These are phyloP conservation scores for Yarrowia sp. DNA, from an alignment of 805 yeast genomes.

Conservation along the genomic window DNA sequence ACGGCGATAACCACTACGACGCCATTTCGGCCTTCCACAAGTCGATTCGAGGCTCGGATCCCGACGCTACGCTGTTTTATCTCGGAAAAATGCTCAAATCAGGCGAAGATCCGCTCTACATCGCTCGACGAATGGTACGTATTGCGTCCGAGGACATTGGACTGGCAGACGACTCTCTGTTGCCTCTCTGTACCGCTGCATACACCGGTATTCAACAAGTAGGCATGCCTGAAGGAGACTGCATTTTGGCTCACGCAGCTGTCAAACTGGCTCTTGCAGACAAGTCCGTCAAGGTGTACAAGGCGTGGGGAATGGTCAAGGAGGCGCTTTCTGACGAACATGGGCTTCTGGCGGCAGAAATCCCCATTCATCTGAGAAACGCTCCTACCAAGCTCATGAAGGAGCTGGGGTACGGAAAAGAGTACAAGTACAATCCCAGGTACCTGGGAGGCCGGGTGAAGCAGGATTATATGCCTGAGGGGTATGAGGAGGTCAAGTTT, in stretches of 20 bases:
- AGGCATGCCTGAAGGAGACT: constrained; percentile 94
- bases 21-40: constrained; percentile 96
- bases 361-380: constrained; percentile 78
- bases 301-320: constrained; percentile 78
- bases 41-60: constrained; percentile 85
- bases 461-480: constrained; percentile 75
- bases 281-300: constrained; percentile 84
- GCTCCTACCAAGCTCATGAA: constrained; percentile 94
- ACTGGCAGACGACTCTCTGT: constrained; percentile 75
- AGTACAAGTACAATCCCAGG: constrained; percentile 89
- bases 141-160: constrained; percentile 98
- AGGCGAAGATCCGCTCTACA: constrained; percentile 91
- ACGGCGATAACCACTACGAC: constrained; percentile 93
- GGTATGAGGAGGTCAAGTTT: constrained; percentile 58
- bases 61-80: constrained; percentile 89
- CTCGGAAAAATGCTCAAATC: constrained; percentile 87
- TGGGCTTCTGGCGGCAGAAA: constrained; percentile 64
- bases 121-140: constrained; percentile 88
- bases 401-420: constrained; percentile 82
- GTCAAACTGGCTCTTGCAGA: constrained; percentile 86
- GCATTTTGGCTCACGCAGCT: constrained; percentile 89
- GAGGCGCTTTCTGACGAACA: constrained; percentile 63
- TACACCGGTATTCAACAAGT: constrained; percentile 86
- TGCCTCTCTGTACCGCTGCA: constrained; percentile 86
- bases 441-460: constrained; percentile 72